These are phyloP conservation scores for Coriolopsis trogii DNA, from an alignment of 1,284 basidiomycete genomes.

Conservation along the genomic window DNA sequence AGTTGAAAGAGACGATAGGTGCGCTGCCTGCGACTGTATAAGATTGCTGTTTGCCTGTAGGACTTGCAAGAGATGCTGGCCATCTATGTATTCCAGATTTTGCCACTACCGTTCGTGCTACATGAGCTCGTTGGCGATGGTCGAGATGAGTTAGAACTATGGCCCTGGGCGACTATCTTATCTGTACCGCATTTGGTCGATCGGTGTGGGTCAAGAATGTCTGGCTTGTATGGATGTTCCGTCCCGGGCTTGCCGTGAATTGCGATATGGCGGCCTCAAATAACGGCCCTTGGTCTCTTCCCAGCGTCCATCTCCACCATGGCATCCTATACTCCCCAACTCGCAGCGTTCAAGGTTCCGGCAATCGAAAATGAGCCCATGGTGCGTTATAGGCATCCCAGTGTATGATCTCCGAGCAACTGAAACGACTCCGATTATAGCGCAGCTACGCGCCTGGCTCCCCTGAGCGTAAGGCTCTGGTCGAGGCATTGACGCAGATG, in stretches of 20 bases:
- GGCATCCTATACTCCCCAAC: constrained; percentile 56
- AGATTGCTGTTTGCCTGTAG: constrained; percentile 5
- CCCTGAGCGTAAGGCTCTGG: constrained; percentile 75
- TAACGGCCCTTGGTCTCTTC: not conserved
- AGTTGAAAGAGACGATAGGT: constrained; percentile 60
- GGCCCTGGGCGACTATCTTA: no score
- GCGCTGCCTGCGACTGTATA: constrained; percentile 58
- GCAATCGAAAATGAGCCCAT: constrained; percentile 90
- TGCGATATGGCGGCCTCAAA: not conserved
- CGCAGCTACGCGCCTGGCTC: constrained; percentile 80
- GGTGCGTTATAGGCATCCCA: constrained; percentile 49
- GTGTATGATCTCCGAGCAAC: not conserved
- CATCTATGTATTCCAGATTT: no score
- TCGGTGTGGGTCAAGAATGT: no score
- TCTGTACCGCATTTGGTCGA: no score
- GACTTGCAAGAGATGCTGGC: not conserved
- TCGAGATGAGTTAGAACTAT: no score
- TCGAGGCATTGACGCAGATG: constrained; percentile 82
- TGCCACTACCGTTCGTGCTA: no score
- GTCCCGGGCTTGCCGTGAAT: not conserved
- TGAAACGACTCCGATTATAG: not conserved
- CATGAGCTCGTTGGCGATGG: no score
- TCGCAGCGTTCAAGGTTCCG: constrained; percentile 84
- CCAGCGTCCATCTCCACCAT: constrained; percentile 24
- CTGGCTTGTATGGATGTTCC: no score